Percentiles rank a stretch among this genome's conserved stretches.
Conservation (phyloP, 2,329 filamentous ascomycete genomes). For the Aureobasidium sp. region DNA sequence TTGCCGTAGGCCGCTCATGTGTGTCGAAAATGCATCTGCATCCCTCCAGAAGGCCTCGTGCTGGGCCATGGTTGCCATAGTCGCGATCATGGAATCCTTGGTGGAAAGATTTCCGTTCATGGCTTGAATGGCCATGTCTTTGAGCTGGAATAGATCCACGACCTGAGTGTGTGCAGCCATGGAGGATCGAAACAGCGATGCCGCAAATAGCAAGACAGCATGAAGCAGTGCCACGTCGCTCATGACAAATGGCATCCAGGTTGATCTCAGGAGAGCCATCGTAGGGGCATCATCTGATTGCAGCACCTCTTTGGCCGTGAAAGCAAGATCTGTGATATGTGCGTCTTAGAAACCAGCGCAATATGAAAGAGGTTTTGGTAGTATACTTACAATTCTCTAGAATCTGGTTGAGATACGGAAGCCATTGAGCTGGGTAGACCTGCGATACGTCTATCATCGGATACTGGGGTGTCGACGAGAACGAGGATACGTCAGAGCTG, state of each 20-base stretch:
- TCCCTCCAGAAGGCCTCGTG: conserved; percentile 45
- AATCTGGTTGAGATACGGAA: conserved; percentile 22
- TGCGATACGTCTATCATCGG: conserved; percentile 15
- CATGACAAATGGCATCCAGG: conserved; percentile 35
- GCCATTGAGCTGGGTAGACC: conserved; percentile 30
- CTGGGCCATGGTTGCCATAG: conserved; percentile 43
- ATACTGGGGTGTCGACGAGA: conserved; percentile 14
- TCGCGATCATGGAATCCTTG: conserved; percentile 38
- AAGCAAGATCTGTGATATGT: conserved; percentile 23
- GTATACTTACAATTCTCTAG: conserved; percentile 27
- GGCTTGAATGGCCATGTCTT: conserved; percentile 34
- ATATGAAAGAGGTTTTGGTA: too few species aligned
- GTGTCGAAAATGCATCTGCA: conserved; percentile 33
- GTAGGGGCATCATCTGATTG: conserved; percentile 30
- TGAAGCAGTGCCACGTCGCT: conserved; percentile 32
- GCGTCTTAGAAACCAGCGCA: not conserved
- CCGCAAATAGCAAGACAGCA: conserved; percentile 33
- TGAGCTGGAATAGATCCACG: conserved; percentile 33
- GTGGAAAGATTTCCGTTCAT: conserved; percentile 34
- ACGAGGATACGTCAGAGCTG: not conserved
- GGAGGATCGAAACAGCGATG: conserved; percentile 32
- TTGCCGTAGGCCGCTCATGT: conserved; percentile 38
- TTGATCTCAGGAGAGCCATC: conserved; percentile 27
- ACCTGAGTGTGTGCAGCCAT: conserved; percentile 22
- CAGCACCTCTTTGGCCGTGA: conserved; percentile 35